These are phyloP conservation scores for Ophiostoma sp. DNA, from an alignment of 2,329 filamentous ascomycete genomes.

Conservation along the genomic window DNA sequence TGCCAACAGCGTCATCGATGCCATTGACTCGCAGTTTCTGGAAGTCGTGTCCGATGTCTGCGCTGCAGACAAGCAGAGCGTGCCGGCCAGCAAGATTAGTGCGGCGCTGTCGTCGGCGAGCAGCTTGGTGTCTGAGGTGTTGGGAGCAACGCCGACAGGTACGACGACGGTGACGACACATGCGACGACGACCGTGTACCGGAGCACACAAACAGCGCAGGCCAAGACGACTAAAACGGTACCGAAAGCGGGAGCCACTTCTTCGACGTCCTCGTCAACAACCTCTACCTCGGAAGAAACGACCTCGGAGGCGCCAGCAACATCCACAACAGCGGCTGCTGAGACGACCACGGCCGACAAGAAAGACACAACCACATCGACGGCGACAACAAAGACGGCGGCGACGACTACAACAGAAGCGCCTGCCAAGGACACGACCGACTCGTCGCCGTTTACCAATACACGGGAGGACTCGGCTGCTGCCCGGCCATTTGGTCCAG, in stretches of 20 bases:
- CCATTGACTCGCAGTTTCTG: slow-evolving; percentile 26
- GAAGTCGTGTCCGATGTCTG: slow-evolving; percentile 27
- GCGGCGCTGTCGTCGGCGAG: slow-evolving; percentile 26
- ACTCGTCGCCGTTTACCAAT: slow-evolving; percentile 30
- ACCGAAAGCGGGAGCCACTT: neutral
- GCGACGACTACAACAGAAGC: slow-evolving; percentile 9
- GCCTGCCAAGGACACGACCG: slow-evolving; percentile 26
- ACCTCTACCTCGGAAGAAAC: neutral
- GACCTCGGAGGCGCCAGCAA: neutral
- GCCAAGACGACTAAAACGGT: slow-evolving; percentile 13
- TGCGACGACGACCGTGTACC: slow-evolving; percentile 6
- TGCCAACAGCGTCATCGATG: neutral
- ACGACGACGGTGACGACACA: slow-evolving; percentile 5
- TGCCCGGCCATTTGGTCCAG: neutral
- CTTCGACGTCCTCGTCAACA: neutral
- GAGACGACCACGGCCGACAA: neutral
- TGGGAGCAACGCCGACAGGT: neutral
- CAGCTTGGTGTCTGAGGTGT: slow-evolving; percentile 23
- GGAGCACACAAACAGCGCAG: slow-evolving; percentile 2
- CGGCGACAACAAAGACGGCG: neutral
- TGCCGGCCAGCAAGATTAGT: slow-evolving; percentile 22
- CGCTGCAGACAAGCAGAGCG: slow-evolving; percentile 3
- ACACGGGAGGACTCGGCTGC: slow-evolving; percentile 17
- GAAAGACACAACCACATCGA: neutral
- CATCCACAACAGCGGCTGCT: neutral